Percentiles rank a stretch among this genome's conserved stretches.
phyloP scores from a whole-genome alignment of 768 basidiomycete genomes.

The Phanerodontia chrysosporium region DNA sequence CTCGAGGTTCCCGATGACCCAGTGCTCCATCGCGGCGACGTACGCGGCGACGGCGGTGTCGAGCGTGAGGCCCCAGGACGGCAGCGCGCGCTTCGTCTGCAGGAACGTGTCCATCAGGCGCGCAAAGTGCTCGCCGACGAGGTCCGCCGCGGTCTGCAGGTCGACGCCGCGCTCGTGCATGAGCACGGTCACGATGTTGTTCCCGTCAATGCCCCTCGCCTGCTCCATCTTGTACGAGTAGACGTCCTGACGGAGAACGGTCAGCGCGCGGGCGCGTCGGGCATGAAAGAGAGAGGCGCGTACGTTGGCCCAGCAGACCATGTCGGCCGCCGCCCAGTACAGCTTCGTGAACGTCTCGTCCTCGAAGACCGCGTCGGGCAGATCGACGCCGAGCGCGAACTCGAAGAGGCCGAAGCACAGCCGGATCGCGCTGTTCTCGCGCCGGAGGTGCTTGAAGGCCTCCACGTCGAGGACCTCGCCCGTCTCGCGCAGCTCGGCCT shows the following conservation, averaged over 20 bases:
- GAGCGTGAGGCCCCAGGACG: constrained; percentile 40
- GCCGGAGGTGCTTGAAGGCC: constrained; percentile 53
- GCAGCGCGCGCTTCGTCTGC: constrained; percentile 40
- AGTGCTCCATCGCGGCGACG: constrained; percentile 52
- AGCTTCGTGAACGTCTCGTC: constrained; percentile 51
- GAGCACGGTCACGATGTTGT: constrained; percentile 67
- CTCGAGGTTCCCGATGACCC: constrained; percentile 59
- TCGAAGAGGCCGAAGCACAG: constrained; percentile 66
- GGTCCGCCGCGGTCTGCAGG: constrained; percentile 57
- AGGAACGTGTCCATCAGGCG: constrained; percentile 49
- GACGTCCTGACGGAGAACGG: constrained; percentile 42
- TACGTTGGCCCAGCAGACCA: constrained; percentile 73
- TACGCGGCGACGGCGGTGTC: constrained; percentile 50
- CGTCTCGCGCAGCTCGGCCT: constrained; percentile 61
- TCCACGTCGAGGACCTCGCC: constrained; percentile 52
- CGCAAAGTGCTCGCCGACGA: constrained; percentile 48
- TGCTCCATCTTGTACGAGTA: constrained; percentile 76
- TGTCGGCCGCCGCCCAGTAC: constrained; percentile 61
- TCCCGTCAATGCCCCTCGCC: constrained; percentile 56
- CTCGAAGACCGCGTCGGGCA: constrained; percentile 59
- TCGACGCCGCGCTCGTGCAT: constrained; percentile 51
- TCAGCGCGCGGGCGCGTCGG: not conserved
- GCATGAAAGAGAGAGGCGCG: constrained; percentile 19
- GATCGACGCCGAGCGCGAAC: constrained; percentile 58
- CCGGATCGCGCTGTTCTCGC: constrained; percentile 68